These are phyloP conservation scores for Trametes gibbosa DNA, from an alignment of 768 basidiomycete species.

Conservation along the genomic window DNA sequence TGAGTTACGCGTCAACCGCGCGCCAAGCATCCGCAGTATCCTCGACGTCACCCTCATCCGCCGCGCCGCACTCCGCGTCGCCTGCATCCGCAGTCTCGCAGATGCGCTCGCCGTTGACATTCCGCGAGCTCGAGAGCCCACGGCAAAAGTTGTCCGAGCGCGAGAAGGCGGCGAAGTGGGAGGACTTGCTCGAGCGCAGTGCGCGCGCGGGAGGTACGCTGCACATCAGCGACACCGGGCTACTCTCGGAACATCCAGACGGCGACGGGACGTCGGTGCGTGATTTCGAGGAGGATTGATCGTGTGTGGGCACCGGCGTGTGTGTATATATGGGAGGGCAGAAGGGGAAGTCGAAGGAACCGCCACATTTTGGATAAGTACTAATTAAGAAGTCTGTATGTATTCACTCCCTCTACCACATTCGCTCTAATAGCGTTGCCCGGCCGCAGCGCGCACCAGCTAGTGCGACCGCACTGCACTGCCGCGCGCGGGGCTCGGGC, in stretches of 20 bases:
- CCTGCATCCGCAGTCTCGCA: conserved; percentile 17
- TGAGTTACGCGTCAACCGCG: conserved; percentile 32
- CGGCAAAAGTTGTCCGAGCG: conserved; percentile 51
- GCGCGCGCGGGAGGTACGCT: conserved; percentile 72
- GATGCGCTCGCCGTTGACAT: conserved; percentile 38
- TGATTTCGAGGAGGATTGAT: neutral
- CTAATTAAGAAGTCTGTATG: neutral
- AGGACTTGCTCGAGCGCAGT: conserved; percentile 63
- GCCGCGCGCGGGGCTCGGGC: neutral
- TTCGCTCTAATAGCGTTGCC: neutral
- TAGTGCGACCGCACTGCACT: too few species aligned
- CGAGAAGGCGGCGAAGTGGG: conserved; percentile 73
- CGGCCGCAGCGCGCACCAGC: neutral
- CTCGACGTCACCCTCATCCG: conserved; percentile 14
- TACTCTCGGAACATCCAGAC: conserved; percentile 41
- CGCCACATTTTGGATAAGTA: neutral
- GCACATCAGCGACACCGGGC: conserved; percentile 46
- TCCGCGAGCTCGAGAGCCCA: conserved; percentile 44
- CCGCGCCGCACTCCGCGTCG: conserved; percentile 16
- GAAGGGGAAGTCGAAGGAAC: neutral
- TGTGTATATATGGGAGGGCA: neutral
- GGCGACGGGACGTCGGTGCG: neutral
- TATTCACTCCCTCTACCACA: neutral
- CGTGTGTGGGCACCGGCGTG: neutral
- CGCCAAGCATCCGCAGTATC: conserved; percentile 5